These are phyloP conservation scores for Perilla frutescens DNA, from an alignment of 257 asterid genomes.

Conservation along the genomic window DNA sequence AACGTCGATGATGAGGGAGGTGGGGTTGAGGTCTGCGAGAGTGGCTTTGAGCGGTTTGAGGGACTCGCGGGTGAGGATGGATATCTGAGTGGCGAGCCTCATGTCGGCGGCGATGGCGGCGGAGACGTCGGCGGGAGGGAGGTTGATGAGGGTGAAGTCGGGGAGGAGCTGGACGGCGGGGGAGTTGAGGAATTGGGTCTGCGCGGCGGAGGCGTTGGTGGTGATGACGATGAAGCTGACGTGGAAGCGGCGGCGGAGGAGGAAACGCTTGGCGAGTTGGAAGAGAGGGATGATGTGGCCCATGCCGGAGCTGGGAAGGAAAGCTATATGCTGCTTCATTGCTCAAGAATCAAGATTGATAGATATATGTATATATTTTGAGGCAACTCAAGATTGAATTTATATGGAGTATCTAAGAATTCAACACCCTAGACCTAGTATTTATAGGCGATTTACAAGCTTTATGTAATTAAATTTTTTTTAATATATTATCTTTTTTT, in stretches of 20 bases:
- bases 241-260: slow-evolving; percentile 31
- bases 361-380: too few species aligned
- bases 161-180: slow-evolving; percentile 20
- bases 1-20: slow-evolving; percentile 43
- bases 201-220: slow-evolving; percentile 48
- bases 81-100: slow-evolving; percentile 31
- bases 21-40: slow-evolving; percentile 19
- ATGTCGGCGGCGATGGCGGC: slow-evolving; percentile 31
- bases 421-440: too few species aligned
- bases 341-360: too few species aligned
- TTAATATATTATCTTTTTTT: too few species aligned
- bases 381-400: too few species aligned
- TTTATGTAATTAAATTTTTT: too few species aligned
- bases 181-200: slow-evolving; percentile 36
- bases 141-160: slow-evolving; percentile 37
- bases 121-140: slow-evolving; percentile 49
- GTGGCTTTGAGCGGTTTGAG: slow-evolving; percentile 34
- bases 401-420: too few species aligned
- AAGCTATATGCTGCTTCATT: slow-evolving; percentile 40
- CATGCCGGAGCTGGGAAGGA: slow-evolving; percentile 58
- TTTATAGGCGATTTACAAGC: too few species aligned
- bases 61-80: slow-evolving; percentile 38
- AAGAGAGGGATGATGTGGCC: slow-evolving; percentile 53
- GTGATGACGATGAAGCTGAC: slow-evolving; percentile 50
- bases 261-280: slow-evolving; percentile 48